Conservation (phyloP, 1,139 yeast genomes). For the Nakaseomyces glabratus region DNA sequence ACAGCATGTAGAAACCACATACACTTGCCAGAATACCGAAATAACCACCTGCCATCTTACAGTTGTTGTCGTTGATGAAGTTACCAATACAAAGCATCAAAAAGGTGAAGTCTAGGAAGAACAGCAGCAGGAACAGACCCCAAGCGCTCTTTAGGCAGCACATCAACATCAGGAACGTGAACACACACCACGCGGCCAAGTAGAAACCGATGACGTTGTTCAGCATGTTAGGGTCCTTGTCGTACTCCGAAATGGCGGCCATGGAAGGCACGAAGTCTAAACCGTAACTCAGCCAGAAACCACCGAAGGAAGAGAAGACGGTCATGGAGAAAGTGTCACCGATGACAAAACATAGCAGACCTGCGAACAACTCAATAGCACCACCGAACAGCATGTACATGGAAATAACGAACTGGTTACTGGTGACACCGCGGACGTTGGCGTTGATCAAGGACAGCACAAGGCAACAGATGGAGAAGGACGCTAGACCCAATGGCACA, state of each 20-base stretch:
- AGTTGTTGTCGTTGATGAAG: slow-evolving; percentile 39
- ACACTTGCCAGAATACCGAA: slow-evolving; percentile 53
- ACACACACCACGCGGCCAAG: slow-evolving; percentile 58
- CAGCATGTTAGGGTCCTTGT: slow-evolving; percentile 34
- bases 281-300: slow-evolving; percentile 64
- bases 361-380: slow-evolving; percentile 53
- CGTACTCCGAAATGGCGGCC: slow-evolving; percentile 46
- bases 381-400: slow-evolving; percentile 56
- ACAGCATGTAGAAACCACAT: slow-evolving; percentile 56
- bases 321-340: slow-evolving; percentile 62
- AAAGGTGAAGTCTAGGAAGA: slow-evolving; percentile 46
- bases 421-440: slow-evolving; percentile 44
- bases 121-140: slow-evolving; percentile 48
- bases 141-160: slow-evolving; percentile 58
- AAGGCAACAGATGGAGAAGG: slow-evolving; percentile 44
- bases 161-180: slow-evolving; percentile 48
- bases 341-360: slow-evolving; percentile 53
- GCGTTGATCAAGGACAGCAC: slow-evolving; percentile 40
- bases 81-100: slow-evolving; percentile 49
- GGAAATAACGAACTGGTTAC: slow-evolving; percentile 41
- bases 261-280: slow-evolving; percentile 49
- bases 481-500: slow-evolving; percentile 51
- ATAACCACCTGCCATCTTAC: slow-evolving; percentile 62
- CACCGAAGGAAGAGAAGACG: slow-evolving; percentile 63
- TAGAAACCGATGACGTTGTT: slow-evolving; percentile 50